Base-by-base conservation (phyloP, 2,329 filamentous ascomycete genomes). In the Dactylonectria estremocensis region DNA sequence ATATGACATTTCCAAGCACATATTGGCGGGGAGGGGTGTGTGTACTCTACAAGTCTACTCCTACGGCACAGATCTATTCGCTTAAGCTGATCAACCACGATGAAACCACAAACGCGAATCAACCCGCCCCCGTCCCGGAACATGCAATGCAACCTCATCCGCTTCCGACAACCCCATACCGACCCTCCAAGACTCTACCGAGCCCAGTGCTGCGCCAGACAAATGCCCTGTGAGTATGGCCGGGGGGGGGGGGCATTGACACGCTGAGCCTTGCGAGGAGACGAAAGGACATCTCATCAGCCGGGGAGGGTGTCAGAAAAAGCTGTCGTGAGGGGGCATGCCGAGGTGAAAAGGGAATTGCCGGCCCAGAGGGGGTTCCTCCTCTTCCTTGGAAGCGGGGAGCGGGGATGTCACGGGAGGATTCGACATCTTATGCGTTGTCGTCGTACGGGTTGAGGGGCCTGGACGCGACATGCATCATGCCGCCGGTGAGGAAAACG, bases 401-500 rank as follows among this genome's bases (percentile, higher is more conserved):
- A 81, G 75, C 43, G 87, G 86, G 1, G 84, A 83, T 24, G 73
- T 74, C 1, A 78, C 69, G 3, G 74, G 76, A 7, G 81, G 79
- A 53, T 86, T 78, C 1, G 84, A 84, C 18, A 70, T 67, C 3
- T 75, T 78, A 3, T 70, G 71, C 14, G 78, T 65, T 28, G 24
- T 28, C 7, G 4, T 76, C 80, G 43, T 83, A 76, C 1, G 84
- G 85, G 73, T 84, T 87, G 33, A 88, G 78, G 8, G 87, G 84
- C 64, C 81, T 83, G 74, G 91, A 88, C 63, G 90, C 82, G 50
- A 90, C 80, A 76, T 90, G 89, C 20, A 89, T 77, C 55, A 90
- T 86, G 45, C 88, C 88, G 72, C 90, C 90, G 62, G 86, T 84
- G 52, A 88, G 77, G 16, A 90, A 79, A 35, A 88, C 83, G 70